A percentile compares a stretch with the other conserved stretches of the same genome.
Conservation (phyloP, 1,139 yeast genomes). For the Yamadazyma dushanensis region DNA sequence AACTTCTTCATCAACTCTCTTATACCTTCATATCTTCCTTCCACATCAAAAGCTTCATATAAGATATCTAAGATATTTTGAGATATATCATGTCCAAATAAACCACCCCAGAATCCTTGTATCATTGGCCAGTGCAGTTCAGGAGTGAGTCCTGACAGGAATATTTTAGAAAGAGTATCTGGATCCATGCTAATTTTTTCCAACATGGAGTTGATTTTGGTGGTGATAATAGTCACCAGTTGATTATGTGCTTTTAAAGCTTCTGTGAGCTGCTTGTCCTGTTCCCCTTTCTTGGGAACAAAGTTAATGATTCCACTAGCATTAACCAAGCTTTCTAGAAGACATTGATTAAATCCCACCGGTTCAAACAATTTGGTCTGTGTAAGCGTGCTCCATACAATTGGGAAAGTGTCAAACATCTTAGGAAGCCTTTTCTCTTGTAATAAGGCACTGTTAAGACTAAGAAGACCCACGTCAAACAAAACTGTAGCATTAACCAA, state of each 20-base stretch:
- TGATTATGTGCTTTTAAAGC: slow-evolving; percentile 34
- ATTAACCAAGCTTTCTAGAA: slow-evolving; percentile 40
- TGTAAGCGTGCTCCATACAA: slow-evolving; percentile 46
- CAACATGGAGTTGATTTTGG: slow-evolving; percentile 25
- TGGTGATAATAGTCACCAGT: slow-evolving; percentile 26
- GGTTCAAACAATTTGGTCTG: slow-evolving; percentile 19
- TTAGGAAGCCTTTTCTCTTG: slow-evolving; percentile 38
- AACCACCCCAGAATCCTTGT: slow-evolving; percentile 67
- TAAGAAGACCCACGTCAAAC: slow-evolving; percentile 58
- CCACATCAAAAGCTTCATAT: slow-evolving; percentile 70
- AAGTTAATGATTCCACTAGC: slow-evolving; percentile 43
- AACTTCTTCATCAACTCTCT: slow-evolving; percentile 50
- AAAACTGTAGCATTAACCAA: slow-evolving; percentile 48
- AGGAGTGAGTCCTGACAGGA: no score
- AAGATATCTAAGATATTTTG: slow-evolving; percentile 73
- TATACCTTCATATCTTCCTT: slow-evolving; percentile 68
- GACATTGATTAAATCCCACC: slow-evolving; percentile 26
- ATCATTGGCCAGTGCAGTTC: slow-evolving; percentile 27
- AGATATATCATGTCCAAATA: slow-evolving; percentile 59
- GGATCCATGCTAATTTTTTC: slow-evolving; percentile 45
- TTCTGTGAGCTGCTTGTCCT: slow-evolving; percentile 21
- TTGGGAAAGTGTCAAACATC: slow-evolving; percentile 45
- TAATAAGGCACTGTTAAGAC: slow-evolving; percentile 51
- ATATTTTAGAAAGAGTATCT: slow-evolving; percentile 35
- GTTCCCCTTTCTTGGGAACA: slow-evolving; percentile 25